Evolutionary conservation across 177 flowering plant genomes (phyloP).

Genomic region (Vitis hybrid): DNA sequence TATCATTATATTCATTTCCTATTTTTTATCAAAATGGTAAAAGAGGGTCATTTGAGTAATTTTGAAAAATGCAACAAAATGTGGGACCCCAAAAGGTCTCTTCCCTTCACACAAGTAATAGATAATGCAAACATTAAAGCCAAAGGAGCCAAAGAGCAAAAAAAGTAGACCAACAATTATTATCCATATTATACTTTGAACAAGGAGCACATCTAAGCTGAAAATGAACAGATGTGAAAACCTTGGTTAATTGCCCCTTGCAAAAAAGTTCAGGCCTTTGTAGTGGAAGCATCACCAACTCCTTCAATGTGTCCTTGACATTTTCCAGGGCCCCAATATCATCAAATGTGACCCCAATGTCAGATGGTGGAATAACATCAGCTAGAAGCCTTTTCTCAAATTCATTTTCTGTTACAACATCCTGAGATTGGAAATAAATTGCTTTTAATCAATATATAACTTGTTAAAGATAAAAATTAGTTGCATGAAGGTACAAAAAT

Average conservation of each 20-base stretch:
- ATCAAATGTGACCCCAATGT: conserved; percentile 85
- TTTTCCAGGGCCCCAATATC: conserved; percentile 89
- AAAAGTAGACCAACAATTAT: background rate
- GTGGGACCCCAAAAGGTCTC: too few relatives aligned
- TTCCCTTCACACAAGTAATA: too few relatives aligned
- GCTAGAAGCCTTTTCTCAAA: conserved; percentile 84
- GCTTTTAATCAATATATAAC: background rate
- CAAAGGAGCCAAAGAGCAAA: background rate
- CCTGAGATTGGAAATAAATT: conserved; percentile 34
- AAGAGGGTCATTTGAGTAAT: too few relatives aligned
- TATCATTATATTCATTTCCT: too few relatives aligned
- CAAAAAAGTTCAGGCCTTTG: conserved; percentile 86
- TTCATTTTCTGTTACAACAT: conserved; percentile 83
- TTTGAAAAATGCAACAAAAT: too few relatives aligned
- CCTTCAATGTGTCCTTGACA: conserved; percentile 82
- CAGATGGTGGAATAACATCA: conserved; percentile 85
- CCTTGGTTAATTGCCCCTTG: conserved; percentile 86
- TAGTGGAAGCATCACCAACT: conserved; percentile 86
- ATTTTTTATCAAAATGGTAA: too few relatives aligned
- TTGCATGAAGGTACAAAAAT: conserved; percentile 4
- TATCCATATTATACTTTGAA: background rate
- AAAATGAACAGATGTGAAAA: conserved; percentile 17
- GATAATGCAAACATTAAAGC: too few relatives aligned
- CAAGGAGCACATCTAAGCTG: background rate
- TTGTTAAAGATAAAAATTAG: background rate